Conservation (phyloP, 306 rosid genomes). For the Argentina anserina region DNA sequence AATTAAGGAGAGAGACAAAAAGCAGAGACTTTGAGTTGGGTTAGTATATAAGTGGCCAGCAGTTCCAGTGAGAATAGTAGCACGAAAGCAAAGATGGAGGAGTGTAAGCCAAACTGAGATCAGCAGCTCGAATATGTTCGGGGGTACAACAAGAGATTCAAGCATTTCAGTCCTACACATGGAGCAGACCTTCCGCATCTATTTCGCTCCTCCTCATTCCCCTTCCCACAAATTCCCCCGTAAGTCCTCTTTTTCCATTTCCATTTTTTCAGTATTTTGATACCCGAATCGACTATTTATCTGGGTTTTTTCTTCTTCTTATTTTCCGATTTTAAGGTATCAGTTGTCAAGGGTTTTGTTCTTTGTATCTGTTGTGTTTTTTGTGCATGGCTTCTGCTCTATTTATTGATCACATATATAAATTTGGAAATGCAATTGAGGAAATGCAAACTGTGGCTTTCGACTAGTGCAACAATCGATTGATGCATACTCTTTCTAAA, state of each 20-base stretch:
- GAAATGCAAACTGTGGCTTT: not conserved
- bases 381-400: not conserved
- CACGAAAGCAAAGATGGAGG: constrained; percentile 41
- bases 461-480: not conserved
- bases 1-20: too few species aligned
- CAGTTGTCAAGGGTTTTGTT: not conserved
- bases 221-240: constrained; percentile 73
- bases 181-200: constrained; percentile 79
- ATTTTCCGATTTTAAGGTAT: not conserved
- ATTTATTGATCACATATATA: not conserved
- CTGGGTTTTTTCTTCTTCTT: constrained; percentile 25
- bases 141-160: constrained; percentile 83
- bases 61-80: not conserved
- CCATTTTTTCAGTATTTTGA: not conserved
- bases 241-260: constrained; percentile 29
- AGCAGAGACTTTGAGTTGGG: too few species aligned
- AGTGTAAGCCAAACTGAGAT: constrained; percentile 53
- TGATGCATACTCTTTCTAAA: not conserved
- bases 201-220: constrained; percentile 69
- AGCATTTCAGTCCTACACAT: constrained; percentile 81
- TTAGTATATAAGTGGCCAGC: too few species aligned
- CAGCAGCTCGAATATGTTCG: constrained; percentile 75
- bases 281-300: not conserved
- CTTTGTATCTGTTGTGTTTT: not conserved
- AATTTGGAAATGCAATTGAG: too few species aligned